Evolutionary conservation across 2,329 filamentous ascomycete species (phyloP).

Genomic region (Trichoderma citrinoviride): DNA sequence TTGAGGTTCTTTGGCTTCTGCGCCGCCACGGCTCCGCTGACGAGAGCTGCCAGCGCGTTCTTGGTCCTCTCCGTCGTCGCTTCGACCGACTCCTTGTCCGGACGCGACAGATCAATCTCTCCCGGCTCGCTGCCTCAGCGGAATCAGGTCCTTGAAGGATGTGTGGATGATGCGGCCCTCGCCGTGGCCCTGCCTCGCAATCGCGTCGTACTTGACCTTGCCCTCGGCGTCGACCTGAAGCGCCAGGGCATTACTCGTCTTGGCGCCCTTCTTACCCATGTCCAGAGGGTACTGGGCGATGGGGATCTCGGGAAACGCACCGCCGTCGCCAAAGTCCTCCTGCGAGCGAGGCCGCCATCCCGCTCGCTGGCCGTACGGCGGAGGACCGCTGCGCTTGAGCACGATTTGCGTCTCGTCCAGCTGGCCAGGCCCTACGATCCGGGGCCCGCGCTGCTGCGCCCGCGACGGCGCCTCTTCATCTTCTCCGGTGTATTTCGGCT

Average conservation of each 20-base stretch:
- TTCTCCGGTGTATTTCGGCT: constrained; percentile 87
- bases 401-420: constrained; percentile 85
- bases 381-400: constrained; percentile 77
- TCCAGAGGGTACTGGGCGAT: constrained; percentile 94
- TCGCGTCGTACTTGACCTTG: constrained; percentile 94
- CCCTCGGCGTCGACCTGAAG: constrained; percentile 88
- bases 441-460: constrained; percentile 72
- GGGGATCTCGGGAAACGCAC: constrained; percentile 90
- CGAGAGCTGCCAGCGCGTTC: constrained; percentile 76
- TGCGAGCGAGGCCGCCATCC: constrained; percentile 87
- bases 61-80: constrained; percentile 86
- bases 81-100: constrained; percentile 78
- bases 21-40: constrained; percentile 80
- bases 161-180: constrained; percentile 85
- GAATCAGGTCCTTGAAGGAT: constrained; percentile 95
- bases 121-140: constrained; percentile 89
- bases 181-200: constrained; percentile 83
- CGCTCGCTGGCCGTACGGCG: constrained; percentile 79
- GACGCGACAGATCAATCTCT: constrained; percentile 81
- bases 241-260: constrained; percentile 81
- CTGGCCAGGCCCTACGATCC: constrained; percentile 75
- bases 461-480: constrained; percentile 75
- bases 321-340: constrained; percentile 94
- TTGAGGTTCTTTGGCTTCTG: constrained; percentile 97
- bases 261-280: constrained; percentile 79